Evolutionary conservation across 2,329 filamentous ascomycete genomes (phyloP).

Genomic region (Phialophora expanda): DNA sequence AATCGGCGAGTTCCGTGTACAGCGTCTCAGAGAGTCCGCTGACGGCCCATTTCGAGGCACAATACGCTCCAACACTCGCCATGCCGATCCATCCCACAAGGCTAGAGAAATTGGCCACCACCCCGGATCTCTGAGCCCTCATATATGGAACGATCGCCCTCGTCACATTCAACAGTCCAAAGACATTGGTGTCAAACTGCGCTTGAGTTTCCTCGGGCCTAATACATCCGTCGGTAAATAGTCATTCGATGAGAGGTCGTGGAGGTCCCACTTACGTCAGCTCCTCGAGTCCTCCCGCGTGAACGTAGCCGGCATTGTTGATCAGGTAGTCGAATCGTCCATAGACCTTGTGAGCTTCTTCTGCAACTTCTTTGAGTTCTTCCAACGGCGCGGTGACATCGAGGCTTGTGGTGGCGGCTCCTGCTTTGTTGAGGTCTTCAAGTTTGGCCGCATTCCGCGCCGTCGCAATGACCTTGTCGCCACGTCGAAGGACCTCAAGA

Average conservation of each 20-base stretch:
- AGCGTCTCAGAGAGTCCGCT: conserved; percentile 33
- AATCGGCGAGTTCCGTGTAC: conserved; percentile 41
- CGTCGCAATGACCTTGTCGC: not conserved
- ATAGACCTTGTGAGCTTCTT: not conserved
- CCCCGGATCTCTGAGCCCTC: conserved; percentile 42
- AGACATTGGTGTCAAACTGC: conserved; percentile 47
- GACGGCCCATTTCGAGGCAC: conserved; percentile 45
- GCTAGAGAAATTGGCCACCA: conserved; percentile 46
- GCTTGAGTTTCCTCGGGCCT: conserved; percentile 35
- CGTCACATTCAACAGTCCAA: conserved; percentile 46
- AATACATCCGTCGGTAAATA: too few relatives aligned
- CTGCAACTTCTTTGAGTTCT: not conserved
- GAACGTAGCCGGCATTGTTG: conserved; percentile 43
- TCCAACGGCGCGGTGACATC: not conserved
- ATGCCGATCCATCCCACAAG: conserved; percentile 42
- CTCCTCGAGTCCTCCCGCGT: conserved; percentile 42
- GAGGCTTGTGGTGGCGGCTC: not conserved
- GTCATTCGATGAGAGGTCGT: too few relatives aligned
- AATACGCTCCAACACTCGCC: conserved; percentile 43
- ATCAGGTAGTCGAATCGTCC: conserved; percentile 44
- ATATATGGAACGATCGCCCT: conserved; percentile 46
- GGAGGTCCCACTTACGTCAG: conserved; percentile 18
- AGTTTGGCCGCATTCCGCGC: not conserved
- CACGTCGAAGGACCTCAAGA: not conserved
- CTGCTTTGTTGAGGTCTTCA: not conserved